Base-by-base conservation (phyloP, 129 eudicot genomes). In the Centaurea solstitialis region DNA sequence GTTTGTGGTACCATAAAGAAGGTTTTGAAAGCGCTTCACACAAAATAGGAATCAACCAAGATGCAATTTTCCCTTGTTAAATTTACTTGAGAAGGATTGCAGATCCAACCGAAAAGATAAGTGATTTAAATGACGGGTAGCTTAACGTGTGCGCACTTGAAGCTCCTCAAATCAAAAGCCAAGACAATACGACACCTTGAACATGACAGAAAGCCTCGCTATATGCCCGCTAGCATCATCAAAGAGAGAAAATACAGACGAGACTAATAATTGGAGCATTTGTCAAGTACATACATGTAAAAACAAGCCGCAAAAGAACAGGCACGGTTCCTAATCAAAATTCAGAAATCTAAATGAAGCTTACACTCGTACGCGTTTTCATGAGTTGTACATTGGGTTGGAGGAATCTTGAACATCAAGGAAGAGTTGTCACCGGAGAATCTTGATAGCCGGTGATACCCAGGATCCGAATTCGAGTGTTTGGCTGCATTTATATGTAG, bases 381-480 rank as follows among this genome's bases (percentile, higher is more conserved):
- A 23, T 12, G 68, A 64, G 4, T 62, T 62, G 24, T 18, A 21
- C 68, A 62, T 62, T 26, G 11, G 24, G 26, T 20, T 18, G 68
- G 28, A 62, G 21, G 24, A 18, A 20, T 20, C 11, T 9, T 11
- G 9, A 6, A 43, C 53, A 20, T 81, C 84, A 81, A 8, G 88
- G 87, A 23, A 92, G 93, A 9, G 95, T 88, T 5, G 77, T 57
- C 9, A 80, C 89, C 6, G 99, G 98, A 10, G 89, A 81, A 71
- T 92, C 88, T 78, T 95, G 87, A 79, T 92, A 95, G 10, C 98
- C 99, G 0, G 97, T 90, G 91, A 95, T 91, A 72, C 94, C 96
- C 80, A 92, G 74, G 40, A 95, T 89, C 89, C 96, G 89, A 76
- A 95, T 88, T 30, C 97, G 84, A 0, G 99, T 92, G 77, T 88